Conservation (phyloP, 2,329 filamentous ascomycete genomes). For the Sclerotinia borealis region DNA sequence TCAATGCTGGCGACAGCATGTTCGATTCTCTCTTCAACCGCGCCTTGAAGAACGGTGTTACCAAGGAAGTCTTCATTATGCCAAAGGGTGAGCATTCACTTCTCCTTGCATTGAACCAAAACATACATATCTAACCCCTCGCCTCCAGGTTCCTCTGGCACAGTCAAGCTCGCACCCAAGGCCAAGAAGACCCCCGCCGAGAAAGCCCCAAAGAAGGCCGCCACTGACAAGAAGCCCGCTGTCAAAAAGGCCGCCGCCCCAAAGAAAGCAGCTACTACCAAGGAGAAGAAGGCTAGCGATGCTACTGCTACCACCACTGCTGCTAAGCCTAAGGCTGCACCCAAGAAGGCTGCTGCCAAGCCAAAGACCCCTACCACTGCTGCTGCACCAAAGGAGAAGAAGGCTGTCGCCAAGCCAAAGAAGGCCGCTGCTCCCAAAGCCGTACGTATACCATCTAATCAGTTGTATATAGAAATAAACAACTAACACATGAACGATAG, state of each 20-base stretch:
- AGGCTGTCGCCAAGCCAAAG: constrained; percentile 27
- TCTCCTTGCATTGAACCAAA: background rate
- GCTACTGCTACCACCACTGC: no score
- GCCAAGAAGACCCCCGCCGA: constrained; percentile 20
- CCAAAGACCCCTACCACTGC: constrained; percentile 20
- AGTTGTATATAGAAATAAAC: background rate
- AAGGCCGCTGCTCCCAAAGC: constrained; percentile 28
- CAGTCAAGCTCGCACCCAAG: constrained; percentile 55
- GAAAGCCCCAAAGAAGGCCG: constrained; percentile 29
- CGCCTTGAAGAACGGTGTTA: constrained; percentile 60
- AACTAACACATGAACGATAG: constrained; percentile 34
- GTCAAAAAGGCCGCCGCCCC: constrained; percentile 35
- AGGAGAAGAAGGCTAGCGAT: constrained; percentile 26
- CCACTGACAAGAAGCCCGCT: constrained; percentile 36
- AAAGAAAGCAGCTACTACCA: constrained; percentile 41
- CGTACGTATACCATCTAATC: constrained; percentile 18
- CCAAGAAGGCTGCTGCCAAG: constrained; percentile 39
- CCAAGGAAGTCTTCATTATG: constrained; percentile 61
- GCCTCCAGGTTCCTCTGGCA: constrained; percentile 56
- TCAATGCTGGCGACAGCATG: constrained; percentile 47
- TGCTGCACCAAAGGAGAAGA: constrained; percentile 30
- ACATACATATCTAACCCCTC: constrained; percentile 23
- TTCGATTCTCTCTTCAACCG: constrained; percentile 67
- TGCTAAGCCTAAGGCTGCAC: constrained; percentile 32
- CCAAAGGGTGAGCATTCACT: constrained; percentile 59